A percentile compares a stretch with the other conserved stretches of the same genome.
Evolutionary conservation across 805 yeast species (phyloP).

Genomic region (Yamadazyma ubonensis): DNA sequence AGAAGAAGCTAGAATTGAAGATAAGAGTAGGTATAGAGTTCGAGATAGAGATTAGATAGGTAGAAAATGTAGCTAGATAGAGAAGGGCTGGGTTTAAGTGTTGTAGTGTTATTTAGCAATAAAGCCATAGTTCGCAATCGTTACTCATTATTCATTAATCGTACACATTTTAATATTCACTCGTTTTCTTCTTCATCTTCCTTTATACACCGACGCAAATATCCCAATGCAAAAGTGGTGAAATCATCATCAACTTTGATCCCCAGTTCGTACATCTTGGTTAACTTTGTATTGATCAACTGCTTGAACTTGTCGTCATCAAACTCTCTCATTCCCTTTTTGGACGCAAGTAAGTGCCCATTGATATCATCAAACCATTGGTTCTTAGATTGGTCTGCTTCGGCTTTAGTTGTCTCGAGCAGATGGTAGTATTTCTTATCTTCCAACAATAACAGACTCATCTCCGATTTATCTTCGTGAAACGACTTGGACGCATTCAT

Average conservation of each 20-base stretch:
- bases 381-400: conserved; percentile 15
- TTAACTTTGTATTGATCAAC: conserved; percentile 22
- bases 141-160: conserved; percentile 7
- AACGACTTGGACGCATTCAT: conserved; percentile 38
- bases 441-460: conserved; percentile 29
- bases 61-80: background rate
- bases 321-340: conserved; percentile 15
- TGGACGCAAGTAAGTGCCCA: background rate
- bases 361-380: conserved; percentile 6
- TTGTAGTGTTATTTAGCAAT: too few relatives aligned
- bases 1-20: background rate
- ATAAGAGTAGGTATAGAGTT: too few relatives aligned
- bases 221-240: conserved; percentile 24
- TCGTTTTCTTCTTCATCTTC: conserved; percentile 14
- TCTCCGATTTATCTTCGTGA: conserved; percentile 44
- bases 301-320: conserved; percentile 27
- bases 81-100: too few relatives aligned
- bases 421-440: conserved; percentile 28
- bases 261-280: conserved; percentile 18
- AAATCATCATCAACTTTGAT: conserved; percentile 22
- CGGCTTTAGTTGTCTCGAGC: conserved; percentile 25
- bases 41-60: background rate
- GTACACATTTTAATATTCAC: conserved; percentile 15
- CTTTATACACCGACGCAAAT: conserved; percentile 30
- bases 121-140: background rate